phyloP scores from a whole-genome alignment of 1,284 basidiomycete genomes.

The Trichosporon coremiiforme region DNA sequence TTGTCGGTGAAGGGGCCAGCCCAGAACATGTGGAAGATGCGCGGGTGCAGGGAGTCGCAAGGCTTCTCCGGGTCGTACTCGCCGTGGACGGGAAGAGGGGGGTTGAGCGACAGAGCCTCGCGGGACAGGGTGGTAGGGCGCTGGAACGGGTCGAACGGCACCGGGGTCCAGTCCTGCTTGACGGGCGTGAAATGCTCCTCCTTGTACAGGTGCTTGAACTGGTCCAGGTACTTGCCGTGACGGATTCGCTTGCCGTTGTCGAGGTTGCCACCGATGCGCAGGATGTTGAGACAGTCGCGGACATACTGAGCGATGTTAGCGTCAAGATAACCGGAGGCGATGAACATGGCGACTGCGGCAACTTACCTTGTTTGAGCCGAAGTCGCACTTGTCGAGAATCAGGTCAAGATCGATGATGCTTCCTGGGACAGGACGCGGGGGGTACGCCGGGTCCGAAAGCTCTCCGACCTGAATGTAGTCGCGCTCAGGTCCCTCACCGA shows the following conservation, averaged over 20 bases:
- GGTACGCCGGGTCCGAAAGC: constrained; percentile 56
- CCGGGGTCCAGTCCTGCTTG: constrained; percentile 22
- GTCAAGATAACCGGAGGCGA: too few species aligned
- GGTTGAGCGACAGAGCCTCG: constrained; percentile 43
- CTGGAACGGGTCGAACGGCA: constrained; percentile 24
- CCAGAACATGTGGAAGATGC: constrained; percentile 84
- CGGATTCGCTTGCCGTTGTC: constrained; percentile 65
- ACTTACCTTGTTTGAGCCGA: constrained; percentile 72
- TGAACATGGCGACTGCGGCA: background rate
- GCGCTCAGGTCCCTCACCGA: constrained; percentile 72
- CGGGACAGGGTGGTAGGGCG: constrained; percentile 41
- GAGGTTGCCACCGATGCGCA: constrained; percentile 67
- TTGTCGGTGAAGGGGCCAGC: constrained; percentile 81
- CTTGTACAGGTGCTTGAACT: constrained; percentile 67
- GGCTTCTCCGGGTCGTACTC: constrained; percentile 54
- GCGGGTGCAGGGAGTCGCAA: constrained; percentile 71
- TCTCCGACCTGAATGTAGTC: constrained; percentile 70
- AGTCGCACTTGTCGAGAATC: constrained; percentile 86
- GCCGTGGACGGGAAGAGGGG: constrained; percentile 41
- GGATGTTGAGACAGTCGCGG: constrained; percentile 72
- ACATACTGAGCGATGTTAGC: constrained; percentile 64
- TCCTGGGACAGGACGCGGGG: constrained; percentile 77
- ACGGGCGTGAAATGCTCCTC: constrained; percentile 24
- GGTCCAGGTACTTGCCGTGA: constrained; percentile 62
- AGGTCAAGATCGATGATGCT: constrained; percentile 82